Percentiles rank a stretch among this genome's conserved stretches.
These are phyloP conservation scores for Tanacetum coccineum DNA, from an alignment of 129 eudicot genomes.

Conservation along the genomic window DNA sequence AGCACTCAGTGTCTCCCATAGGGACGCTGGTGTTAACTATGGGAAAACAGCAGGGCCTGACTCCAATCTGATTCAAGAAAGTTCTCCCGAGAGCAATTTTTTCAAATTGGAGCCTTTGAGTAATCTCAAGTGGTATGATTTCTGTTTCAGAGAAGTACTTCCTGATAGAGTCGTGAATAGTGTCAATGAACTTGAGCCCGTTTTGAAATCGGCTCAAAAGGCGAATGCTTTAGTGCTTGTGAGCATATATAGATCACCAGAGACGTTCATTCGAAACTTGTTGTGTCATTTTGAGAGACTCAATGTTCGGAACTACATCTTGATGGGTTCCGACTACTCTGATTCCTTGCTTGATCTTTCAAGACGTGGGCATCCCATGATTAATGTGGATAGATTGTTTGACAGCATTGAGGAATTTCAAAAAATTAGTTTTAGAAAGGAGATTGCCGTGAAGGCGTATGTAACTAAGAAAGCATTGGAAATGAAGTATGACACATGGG, in stretches of 20 bases:
- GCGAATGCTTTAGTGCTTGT: conserved; percentile 48
- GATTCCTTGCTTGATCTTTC: conserved; percentile 64
- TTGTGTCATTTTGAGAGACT: conserved; percentile 83
- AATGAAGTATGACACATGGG: conserved; percentile 48
- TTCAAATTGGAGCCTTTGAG: conserved; percentile 56
- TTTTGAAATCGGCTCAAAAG: conserved; percentile 49
- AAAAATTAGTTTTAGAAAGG: conserved; percentile 33
- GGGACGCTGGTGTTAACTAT: no score
- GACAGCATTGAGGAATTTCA: conserved; percentile 29
- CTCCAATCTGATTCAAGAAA: no score
- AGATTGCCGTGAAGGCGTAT: conserved; percentile 45
- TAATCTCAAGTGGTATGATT: conserved; percentile 83
- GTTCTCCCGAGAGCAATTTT: no score
- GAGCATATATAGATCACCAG: conserved; percentile 43
- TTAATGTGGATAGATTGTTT: conserved; percentile 45
- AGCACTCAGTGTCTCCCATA: no score
- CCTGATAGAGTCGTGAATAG: conserved; percentile 55
- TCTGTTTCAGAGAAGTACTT: conserved; percentile 68
- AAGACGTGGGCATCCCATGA: conserved; percentile 79
- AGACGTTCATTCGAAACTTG: conserved; percentile 47
- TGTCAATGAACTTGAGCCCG: conserved; percentile 42
- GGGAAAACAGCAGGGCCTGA: no score
- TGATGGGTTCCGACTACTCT: conserved; percentile 47
- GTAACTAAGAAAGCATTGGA: conserved; percentile 54
- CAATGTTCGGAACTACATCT: conserved; percentile 55